Conservation (phyloP, 805 yeast genomes). For the Cyberlindnera mycetangii region DNA sequence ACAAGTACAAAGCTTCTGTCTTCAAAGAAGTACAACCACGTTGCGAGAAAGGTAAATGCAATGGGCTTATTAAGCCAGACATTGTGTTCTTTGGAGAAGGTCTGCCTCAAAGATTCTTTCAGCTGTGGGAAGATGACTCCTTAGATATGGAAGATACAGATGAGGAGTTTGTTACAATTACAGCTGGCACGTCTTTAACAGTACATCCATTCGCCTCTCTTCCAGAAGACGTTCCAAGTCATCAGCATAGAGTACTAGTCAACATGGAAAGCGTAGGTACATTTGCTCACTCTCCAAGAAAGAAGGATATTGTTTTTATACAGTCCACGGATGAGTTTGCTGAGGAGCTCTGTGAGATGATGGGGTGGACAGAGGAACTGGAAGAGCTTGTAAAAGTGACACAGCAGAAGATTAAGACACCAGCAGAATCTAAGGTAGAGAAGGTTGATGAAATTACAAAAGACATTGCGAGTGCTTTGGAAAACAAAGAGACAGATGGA, state of each 20-base stretch:
- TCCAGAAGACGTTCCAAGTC: conserved; percentile 58
- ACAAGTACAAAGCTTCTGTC: conserved; percentile 41
- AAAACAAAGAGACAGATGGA: conserved; percentile 5
- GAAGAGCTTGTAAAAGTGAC: conserved; percentile 13
- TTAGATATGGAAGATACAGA: conserved; percentile 15
- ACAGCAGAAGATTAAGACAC: background rate
- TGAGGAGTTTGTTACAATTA: conserved; percentile 66
- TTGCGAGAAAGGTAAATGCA: conserved; percentile 53
- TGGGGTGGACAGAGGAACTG: conserved; percentile 57
- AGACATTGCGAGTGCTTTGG: conserved; percentile 27
- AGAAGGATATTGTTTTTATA: conserved; percentile 56
- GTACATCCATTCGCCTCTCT: conserved; percentile 89
- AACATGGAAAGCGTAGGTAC: conserved; percentile 81
- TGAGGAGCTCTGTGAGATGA: conserved; percentile 42
- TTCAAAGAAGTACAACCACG: conserved; percentile 33
- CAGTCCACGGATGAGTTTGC: conserved; percentile 70
- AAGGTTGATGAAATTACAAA: conserved; percentile 28
- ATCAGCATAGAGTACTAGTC: conserved; percentile 58
- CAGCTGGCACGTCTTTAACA: conserved; percentile 89
- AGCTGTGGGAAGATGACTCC: conserved; percentile 57
- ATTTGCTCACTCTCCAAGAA: conserved; percentile 49
- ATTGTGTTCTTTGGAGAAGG: conserved; percentile 94
- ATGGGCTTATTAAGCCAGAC: conserved; percentile 84
- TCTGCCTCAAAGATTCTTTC: conserved; percentile 69
- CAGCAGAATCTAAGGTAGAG: conserved; percentile 18